A percentile compares a stretch with the other conserved stretches of the same genome.
These are phyloP conservation scores for Trifolium subterraneum DNA, from an alignment of 306 rosid genomes.

Conservation along the genomic window DNA sequence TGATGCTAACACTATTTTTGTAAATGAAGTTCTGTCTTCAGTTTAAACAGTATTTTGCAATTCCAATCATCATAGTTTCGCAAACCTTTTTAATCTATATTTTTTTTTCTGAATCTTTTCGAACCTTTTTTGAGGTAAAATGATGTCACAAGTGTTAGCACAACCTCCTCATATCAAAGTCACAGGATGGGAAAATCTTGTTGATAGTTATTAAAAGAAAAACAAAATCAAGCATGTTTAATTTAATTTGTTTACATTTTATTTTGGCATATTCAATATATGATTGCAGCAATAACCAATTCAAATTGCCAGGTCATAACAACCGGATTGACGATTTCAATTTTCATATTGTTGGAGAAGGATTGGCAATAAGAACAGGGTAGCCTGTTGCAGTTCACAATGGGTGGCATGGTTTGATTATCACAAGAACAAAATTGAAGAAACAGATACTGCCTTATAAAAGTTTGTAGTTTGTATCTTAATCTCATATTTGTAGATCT, in stretches of 20 bases:
- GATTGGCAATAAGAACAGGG: not conserved
- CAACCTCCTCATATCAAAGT: not conserved
- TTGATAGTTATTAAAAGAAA: not conserved
- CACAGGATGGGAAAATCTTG: not conserved
- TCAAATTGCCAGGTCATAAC: not conserved
- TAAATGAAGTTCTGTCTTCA: too few relatives aligned
- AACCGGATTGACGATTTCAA: too few relatives aligned
- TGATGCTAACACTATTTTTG: too few relatives aligned
- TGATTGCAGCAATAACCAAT: constrained; percentile 4
- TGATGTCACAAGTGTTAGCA: not conserved
- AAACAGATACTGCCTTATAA: not conserved
- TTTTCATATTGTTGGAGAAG: not conserved
- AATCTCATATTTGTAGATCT: not conserved
- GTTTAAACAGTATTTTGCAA: too few relatives aligned
- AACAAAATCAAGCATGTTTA: not conserved
- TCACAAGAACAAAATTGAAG: not conserved
- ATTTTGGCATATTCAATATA: not conserved
- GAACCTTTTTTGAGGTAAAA: too few relatives aligned
- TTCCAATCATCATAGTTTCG: too few relatives aligned
- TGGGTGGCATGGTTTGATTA: not conserved
- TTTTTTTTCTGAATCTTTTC: too few relatives aligned
- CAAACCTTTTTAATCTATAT: too few relatives aligned
- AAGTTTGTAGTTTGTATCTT: not conserved
- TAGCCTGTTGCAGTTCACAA: not conserved
- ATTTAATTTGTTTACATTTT: too few relatives aligned